A percentile compares a stretch with the other conserved stretches of the same genome.
Evolutionary conservation across 2,329 filamentous ascomycete genomes (phyloP).

Genomic region (Fusarium torulosum): DNA sequence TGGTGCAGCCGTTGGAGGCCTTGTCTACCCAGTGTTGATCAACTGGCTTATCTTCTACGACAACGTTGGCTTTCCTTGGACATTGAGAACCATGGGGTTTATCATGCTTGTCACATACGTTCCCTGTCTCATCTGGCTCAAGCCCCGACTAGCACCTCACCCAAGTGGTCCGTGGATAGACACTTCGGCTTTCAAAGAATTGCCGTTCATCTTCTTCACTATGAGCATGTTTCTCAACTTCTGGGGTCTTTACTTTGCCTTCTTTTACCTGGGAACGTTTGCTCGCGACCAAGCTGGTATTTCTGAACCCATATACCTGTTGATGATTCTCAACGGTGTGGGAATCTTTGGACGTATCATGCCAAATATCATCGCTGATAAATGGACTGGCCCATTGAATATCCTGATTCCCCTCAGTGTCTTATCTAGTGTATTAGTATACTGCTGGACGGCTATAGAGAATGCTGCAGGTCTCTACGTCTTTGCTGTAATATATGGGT

Average conservation of each 20-base stretch:
- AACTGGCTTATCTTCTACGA: constrained; percentile 53
- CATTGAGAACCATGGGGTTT: constrained; percentile 62
- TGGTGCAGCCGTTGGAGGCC: constrained; percentile 67
- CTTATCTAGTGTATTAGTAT: constrained; percentile 43
- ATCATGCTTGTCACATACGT: constrained; percentile 58
- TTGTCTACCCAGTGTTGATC: constrained; percentile 65
- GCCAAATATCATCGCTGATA: constrained; percentile 8
- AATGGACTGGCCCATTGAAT: constrained; percentile 65
- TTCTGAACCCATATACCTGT: constrained; percentile 1
- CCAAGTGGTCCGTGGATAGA: constrained; percentile 19
- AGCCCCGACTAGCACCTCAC: constrained; percentile 42
- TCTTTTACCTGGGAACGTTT: constrained; percentile 16
- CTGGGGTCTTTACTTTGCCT: constrained; percentile 16
- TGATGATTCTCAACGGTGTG: constrained; percentile 14
- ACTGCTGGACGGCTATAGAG: constrained; percentile 49
- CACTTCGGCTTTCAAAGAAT: constrained; percentile 11
- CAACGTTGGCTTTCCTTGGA: constrained; percentile 67
- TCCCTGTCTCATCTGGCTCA: constrained; percentile 55
- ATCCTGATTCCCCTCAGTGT: constrained; percentile 57
- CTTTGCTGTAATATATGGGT: constrained; percentile 60
- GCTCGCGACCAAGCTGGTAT: constrained; percentile 7
- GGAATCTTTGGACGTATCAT: constrained; percentile 4
- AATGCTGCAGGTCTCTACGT: constrained; percentile 44
- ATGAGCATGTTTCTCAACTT: constrained; percentile 20
- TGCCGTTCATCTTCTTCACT: constrained; percentile 11